Conservation (phyloP, 257 asterid species). For the Solanum stenotomum region DNA sequence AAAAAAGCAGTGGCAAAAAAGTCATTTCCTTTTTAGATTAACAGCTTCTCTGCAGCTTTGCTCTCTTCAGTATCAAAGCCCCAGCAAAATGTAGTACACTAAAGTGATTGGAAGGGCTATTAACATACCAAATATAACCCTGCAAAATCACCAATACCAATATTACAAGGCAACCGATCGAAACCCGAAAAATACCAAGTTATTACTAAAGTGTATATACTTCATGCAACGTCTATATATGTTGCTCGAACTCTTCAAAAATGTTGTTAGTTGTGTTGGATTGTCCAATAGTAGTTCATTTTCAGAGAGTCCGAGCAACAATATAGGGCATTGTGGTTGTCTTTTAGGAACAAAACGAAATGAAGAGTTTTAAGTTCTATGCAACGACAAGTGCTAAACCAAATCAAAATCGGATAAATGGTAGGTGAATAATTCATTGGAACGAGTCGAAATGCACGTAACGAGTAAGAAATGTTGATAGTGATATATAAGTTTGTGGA, state of each 20-base stretch:
- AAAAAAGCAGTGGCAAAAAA: slow-evolving; percentile 22
- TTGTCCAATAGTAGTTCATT: not conserved
- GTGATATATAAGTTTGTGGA: not conserved
- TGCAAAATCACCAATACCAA: slow-evolving; percentile 16
- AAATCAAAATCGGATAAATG: not conserved
- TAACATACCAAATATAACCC: slow-evolving; percentile 95
- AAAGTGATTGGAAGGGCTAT: slow-evolving; percentile 85
- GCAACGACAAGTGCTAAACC: not conserved
- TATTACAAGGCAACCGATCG: not conserved
- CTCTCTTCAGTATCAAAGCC: slow-evolving; percentile 40
- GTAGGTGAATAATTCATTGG: not conserved
- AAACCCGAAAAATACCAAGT: not conserved
- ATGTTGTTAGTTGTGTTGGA: not conserved
- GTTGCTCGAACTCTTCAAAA: not conserved
- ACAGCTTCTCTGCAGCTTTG: not conserved
- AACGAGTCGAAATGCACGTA: not conserved
- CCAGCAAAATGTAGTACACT: slow-evolving; percentile 71
- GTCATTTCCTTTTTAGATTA: slow-evolving; percentile 25
- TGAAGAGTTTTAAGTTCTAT: not conserved
- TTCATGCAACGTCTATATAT: not conserved
- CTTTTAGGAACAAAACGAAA: not conserved
- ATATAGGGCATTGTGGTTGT: not conserved
- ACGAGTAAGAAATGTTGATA: not conserved
- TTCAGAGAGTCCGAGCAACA: not conserved
- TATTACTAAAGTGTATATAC: not conserved